phyloP scores from a whole-genome alignment of 1,139 yeast species.

The Kluyveromyces marxianus region DNA sequence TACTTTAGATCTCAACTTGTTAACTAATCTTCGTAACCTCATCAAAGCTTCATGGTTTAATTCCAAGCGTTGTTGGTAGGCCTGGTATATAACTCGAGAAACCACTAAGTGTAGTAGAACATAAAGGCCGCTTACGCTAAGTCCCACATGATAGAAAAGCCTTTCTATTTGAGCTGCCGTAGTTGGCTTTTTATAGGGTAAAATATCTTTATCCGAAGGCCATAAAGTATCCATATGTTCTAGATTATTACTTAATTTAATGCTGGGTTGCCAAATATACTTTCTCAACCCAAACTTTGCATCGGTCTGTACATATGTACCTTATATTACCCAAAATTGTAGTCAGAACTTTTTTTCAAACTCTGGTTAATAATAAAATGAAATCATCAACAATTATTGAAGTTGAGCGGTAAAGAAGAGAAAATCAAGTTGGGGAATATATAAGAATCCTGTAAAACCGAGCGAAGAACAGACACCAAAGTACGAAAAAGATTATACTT shows the following conservation, averaged over 20 bases:
- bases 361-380: too few relatives aligned
- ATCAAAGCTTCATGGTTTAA: slow-evolving; percentile 18
- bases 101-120: slow-evolving; percentile 19
- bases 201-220: slow-evolving; percentile 19
- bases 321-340: too few relatives aligned
- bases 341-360: too few relatives aligned
- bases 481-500: too few relatives aligned
- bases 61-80: slow-evolving; percentile 27
- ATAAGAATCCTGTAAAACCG: too few relatives aligned
- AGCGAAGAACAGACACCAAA: too few relatives aligned
- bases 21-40: slow-evolving; percentile 21
- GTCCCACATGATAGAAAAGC: slow-evolving; percentile 28
- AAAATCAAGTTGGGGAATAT: too few relatives aligned
- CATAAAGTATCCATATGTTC: slow-evolving; percentile 8
- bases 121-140: slow-evolving; percentile 24
- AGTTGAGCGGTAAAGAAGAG: too few relatives aligned
- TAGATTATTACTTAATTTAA: not conserved
- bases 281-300: too few relatives aligned
- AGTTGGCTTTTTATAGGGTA: slow-evolving; percentile 4
- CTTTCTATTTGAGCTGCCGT: slow-evolving; percentile 12
- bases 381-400: too few relatives aligned
- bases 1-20: slow-evolving; percentile 15
- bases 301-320: too few relatives aligned
- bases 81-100: slow-evolving; percentile 29
- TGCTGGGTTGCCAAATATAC: too few relatives aligned